phyloP scores from a whole-genome alignment of 257 asterid species.

The Verbascum thapsus region DNA sequence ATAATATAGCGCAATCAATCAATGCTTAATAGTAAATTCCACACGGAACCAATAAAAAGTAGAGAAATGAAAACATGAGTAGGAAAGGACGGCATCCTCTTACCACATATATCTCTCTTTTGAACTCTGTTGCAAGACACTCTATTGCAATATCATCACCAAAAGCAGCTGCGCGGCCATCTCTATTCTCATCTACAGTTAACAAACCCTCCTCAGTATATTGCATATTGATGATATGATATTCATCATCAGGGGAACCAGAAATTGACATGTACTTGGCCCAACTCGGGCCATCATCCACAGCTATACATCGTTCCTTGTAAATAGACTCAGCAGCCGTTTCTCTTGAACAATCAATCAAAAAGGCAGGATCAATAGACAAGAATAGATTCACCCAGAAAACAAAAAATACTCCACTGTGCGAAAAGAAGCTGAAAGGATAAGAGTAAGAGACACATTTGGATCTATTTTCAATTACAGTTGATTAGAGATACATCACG shows the following conservation, averaged over 20 bases:
- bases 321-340: slow-evolving; percentile 88
- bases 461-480: too few species aligned
- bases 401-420: neutral
- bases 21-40: neutral
- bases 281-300: slow-evolving; percentile 89
- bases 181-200: slow-evolving; percentile 80
- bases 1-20: too few species aligned
- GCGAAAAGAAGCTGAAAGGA: neutral
- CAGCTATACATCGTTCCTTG: slow-evolving; percentile 86
- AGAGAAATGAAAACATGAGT: too few species aligned
- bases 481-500: neutral
- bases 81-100: slow-evolving; percentile 25
- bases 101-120: slow-evolving; percentile 95
- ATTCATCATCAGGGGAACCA: slow-evolving; percentile 85
- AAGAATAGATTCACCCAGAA: neutral
- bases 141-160: slow-evolving; percentile 98
- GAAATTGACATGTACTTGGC: slow-evolving; percentile 90
- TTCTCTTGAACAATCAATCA: slow-evolving; percentile 56
- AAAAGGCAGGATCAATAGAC: neutral
- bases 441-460: neutral
- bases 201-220: slow-evolving; percentile 91
- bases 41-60: too few species aligned
- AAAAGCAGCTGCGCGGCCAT: slow-evolving; percentile 90
- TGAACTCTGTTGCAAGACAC: slow-evolving; percentile 92
- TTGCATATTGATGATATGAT: slow-evolving; percentile 84